Conservation (phyloP, 176 grass and related monocot species). For the Eragrostis nindensis region DNA sequence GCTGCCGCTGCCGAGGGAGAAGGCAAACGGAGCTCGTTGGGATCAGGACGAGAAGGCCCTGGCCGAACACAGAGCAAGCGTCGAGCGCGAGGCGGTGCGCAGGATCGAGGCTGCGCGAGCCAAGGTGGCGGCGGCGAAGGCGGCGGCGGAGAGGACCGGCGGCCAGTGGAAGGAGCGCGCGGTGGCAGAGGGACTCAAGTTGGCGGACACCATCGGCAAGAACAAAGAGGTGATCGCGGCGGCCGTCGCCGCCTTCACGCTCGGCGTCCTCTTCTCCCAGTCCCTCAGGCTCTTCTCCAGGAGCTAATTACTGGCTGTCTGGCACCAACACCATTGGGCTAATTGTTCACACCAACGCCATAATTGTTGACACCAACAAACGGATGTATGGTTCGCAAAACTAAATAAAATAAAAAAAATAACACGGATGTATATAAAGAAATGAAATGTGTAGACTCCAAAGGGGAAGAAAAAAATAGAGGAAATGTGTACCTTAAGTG, state of each 20-base stretch:
- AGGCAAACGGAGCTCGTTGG: background rate
- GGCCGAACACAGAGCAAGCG: constrained; percentile 16
- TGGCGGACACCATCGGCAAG: constrained; percentile 25
- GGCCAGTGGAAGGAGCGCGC: constrained; percentile 34
- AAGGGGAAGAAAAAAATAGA: too few species aligned
- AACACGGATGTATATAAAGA: too few species aligned
- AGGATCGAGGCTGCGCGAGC: constrained; percentile 32
- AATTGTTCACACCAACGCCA: too few species aligned
- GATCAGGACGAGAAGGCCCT: background rate
- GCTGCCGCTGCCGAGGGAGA: background rate
- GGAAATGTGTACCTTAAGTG: too few species aligned
- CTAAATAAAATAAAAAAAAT: too few species aligned
- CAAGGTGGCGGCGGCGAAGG: constrained; percentile 26
- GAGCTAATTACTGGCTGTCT: too few species aligned
- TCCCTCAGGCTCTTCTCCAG: background rate
- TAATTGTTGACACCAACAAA: too few species aligned
- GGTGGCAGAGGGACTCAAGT: constrained; percentile 17
- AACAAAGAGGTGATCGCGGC: constrained; percentile 54
- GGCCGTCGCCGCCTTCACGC: constrained; percentile 55
- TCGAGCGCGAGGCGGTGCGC: constrained; percentile 6
- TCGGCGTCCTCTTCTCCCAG: constrained; percentile 53
- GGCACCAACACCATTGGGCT: too few species aligned
- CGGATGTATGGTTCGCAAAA: too few species aligned
- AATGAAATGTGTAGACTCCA: too few species aligned
- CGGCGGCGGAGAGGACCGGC: constrained; percentile 1